Percentiles rank a stretch among this genome's conserved stretches.
Conservation (phyloP, 371 early-diverging fungal genomes). For the Saksenaea oblongispora region DNA sequence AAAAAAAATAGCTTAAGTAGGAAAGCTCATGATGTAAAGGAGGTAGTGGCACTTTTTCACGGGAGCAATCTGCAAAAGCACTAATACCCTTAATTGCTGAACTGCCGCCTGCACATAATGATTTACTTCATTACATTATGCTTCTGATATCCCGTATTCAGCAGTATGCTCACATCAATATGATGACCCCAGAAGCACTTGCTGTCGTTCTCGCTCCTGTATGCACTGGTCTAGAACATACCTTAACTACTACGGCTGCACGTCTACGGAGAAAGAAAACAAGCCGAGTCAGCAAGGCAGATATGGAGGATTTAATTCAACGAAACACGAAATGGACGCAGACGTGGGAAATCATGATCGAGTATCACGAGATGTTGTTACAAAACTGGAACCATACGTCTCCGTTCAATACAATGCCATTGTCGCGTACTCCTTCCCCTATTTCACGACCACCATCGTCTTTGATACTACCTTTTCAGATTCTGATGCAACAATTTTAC, state of each 20-base stretch:
- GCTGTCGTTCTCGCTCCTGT: conserved; percentile 39
- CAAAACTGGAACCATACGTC: background rate
- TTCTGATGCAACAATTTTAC: conserved; percentile 2
- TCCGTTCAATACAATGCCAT: background rate
- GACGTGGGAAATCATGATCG: conserved; percentile 25
- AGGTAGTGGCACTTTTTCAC: background rate
- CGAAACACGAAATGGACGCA: conserved; percentile 18
- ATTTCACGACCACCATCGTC: conserved; percentile 1
- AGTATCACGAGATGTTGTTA: conserved; percentile 13
- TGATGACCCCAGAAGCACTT: conserved; percentile 39
- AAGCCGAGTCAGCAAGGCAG: conserved; percentile 1
- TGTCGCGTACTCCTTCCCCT: background rate
- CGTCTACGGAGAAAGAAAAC: conserved; percentile 1
- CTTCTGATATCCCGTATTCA: conserved; percentile 31
- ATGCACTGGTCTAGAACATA: conserved; percentile 37
- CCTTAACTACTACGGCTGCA: conserved; percentile 27
- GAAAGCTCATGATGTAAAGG: background rate
- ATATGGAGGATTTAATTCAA: conserved; percentile 15
- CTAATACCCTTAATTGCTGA: conserved; percentile 14
- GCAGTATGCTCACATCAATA: conserved; percentile 25
- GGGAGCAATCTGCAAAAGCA: conserved; percentile 2
- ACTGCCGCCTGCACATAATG: conserved; percentile 37
- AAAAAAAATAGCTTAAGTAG: background rate
- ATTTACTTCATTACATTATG: conserved; percentile 35
- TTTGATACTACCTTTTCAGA: background rate